Percentiles rank a stretch among this genome's conserved stretches.
phyloP scores from a whole-genome alignment of 441 rosid genomes.

The Corymbia calophylla region DNA sequence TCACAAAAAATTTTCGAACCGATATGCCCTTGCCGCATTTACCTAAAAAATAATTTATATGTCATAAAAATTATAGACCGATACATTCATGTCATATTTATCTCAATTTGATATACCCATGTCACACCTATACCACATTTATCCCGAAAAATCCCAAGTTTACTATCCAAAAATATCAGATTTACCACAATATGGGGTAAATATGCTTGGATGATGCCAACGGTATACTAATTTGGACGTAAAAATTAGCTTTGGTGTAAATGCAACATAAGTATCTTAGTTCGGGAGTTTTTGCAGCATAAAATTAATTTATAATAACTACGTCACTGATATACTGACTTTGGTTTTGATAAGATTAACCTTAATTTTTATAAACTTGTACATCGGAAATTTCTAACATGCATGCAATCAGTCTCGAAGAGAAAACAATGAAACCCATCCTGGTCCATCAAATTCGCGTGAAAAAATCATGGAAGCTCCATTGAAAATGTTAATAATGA shows the following conservation, averaged over 20 bases:
- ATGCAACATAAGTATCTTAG: too few relatives aligned
- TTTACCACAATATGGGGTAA: not conserved
- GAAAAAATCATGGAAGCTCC: too few relatives aligned
- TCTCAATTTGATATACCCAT: too few relatives aligned
- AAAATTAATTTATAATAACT: too few relatives aligned
- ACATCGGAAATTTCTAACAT: too few relatives aligned
- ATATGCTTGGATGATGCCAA: rapidly evolving
- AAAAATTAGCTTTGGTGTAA: not conserved
- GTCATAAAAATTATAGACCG: too few relatives aligned
- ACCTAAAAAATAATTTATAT: too few relatives aligned
- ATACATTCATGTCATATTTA: not conserved
- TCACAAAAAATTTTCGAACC: too few relatives aligned
- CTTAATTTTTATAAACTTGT: not conserved
- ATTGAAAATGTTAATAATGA: too few relatives aligned
- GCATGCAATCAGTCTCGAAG: rapidly evolving
- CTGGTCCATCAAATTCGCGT: too few relatives aligned
- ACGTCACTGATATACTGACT: rapidly evolving
- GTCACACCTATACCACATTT: not conserved
- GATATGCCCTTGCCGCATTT: rapidly evolving
- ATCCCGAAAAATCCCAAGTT: not conserved
- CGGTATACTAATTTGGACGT: not conserved
- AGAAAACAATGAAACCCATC: not conserved
- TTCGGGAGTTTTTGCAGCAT: too few relatives aligned
- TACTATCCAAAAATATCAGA: rapidly evolving
- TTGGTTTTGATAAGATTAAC: not conserved